Evolutionary conservation across 768 basidiomycete genomes (phyloP), one percentile per base, ranked within the genome.

Genomic region (Mycena polygramma): DNA sequence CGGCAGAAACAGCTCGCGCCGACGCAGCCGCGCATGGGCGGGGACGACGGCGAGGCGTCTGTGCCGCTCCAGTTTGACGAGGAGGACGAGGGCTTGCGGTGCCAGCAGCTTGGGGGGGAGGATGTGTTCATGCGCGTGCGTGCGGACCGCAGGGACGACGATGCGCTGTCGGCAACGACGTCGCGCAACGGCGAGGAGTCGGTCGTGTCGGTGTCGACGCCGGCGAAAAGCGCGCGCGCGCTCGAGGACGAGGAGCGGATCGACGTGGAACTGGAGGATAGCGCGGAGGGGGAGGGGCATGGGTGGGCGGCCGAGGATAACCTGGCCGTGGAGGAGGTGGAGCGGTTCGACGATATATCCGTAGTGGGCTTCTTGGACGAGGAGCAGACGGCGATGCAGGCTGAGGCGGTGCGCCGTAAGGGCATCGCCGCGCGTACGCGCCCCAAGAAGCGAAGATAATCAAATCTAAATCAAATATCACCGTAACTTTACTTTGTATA

Each of bases 51-150:
- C 15, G 60, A 60, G 48, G 52, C 63, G 58, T 84, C 84, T 0
- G 84, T 84, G 15, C 83, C 88, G 30, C 79, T 90, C 26, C 85
- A 85, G 76, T 92, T 92, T 75, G 90, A 90, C 60, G 90, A 92
- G 74, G 89, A 90, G 41, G 41, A n/a, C 80, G 91, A 92, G 63
- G 90, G 90, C 57, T 91, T 73, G 62, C 82, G 74, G 68, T 1
- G 7, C 61, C 72, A 20, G 71, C 72, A 17, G 43, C 52, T n/a
- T 10, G 41, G 41, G 8, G 78, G 74, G 63, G 9, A 70, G 60
- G 61, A 6, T n/a, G n/a, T n/a, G n/a, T 68, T 64, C 26, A 11
- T 73, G 51, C 51, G 63, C 9, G 69, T 61, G 48, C 71, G 62
- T 52, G 71, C 64, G n/a, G n/a, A n/a, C n/a, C n/a, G n/a, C n/a